Conservation (phyloP, 2,329 filamentous ascomycete genomes). For the Plenodomus biglobosus region DNA sequence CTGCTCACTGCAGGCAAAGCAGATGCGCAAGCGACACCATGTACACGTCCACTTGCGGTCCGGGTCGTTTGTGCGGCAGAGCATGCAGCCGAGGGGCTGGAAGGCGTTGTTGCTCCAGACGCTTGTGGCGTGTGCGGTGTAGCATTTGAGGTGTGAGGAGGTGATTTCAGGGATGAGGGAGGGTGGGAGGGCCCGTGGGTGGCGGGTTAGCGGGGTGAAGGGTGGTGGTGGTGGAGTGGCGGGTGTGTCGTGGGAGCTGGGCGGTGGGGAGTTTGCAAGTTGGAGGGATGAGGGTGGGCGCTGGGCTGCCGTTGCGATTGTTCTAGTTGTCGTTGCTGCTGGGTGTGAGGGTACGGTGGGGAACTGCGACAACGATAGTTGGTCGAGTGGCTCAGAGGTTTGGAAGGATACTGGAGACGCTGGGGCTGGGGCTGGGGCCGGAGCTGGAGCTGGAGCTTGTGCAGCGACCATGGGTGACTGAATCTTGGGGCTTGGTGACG, state of each 20-base stretch:
- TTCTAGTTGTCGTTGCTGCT: background rate
- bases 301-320: no score
- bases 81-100: slow-evolving; percentile 41
- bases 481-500: background rate
- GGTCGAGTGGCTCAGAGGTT: background rate
- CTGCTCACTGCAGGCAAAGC: slow-evolving; percentile 30
- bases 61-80: slow-evolving; percentile 31
- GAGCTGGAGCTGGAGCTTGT: background rate
- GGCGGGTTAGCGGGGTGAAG: slow-evolving; percentile 27
- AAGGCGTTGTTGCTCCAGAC: slow-evolving; percentile 36
- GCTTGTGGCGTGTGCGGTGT: slow-evolving; percentile 31
- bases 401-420: slow-evolving; percentile 7
- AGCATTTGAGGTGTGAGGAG: slow-evolving; percentile 34
- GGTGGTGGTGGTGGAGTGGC: slow-evolving; percentile 3
- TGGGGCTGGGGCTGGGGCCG: background rate
- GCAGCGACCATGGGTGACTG: background rate
- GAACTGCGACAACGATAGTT: background rate
- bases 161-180: slow-evolving; percentile 34
- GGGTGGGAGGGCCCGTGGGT: slow-evolving; percentile 13
- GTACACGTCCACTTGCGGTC: slow-evolving; percentile 39
- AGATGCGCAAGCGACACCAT: slow-evolving; percentile 44
- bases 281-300: slow-evolving; percentile 4
- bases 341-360: background rate
- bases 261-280: slow-evolving; percentile 14
- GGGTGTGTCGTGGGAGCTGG: slow-evolving; percentile 8